A percentile compares a stretch with the other conserved stretches of the same genome.
Evolutionary conservation across 2,329 filamentous ascomycete species (phyloP).

Genomic region (Fusarium metavorans): DNA sequence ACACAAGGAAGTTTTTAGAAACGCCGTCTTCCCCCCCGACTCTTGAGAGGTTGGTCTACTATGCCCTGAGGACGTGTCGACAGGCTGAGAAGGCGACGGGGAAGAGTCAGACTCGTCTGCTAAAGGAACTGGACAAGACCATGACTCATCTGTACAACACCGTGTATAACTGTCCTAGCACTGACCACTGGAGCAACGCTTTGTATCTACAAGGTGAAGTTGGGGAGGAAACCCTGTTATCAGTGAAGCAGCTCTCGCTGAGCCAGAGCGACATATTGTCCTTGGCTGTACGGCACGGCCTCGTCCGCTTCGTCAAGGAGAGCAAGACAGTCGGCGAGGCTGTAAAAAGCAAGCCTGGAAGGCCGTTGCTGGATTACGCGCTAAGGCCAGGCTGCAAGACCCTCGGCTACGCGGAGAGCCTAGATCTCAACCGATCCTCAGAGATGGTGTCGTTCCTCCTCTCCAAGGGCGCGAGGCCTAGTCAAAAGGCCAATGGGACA

Average conservation of each 20-base stretch:
- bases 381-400: not conserved
- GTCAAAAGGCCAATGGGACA: not conserved
- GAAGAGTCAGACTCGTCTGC: not conserved
- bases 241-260: not conserved
- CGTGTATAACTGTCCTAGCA: not conserved
- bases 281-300: not conserved
- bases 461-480: not conserved
- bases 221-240: not conserved
- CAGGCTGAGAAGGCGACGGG: not conserved
- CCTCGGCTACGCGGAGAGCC: not conserved
- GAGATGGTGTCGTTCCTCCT: not conserved
- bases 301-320: not conserved
- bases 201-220: not conserved
- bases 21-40: not conserved
- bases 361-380: not conserved
- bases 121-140: not conserved
- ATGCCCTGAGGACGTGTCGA: not conserved
- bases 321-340: not conserved
- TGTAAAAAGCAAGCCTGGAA: not conserved
- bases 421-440: not conserved
- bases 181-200: not conserved
- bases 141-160: not conserved
- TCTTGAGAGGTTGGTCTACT: not conserved
- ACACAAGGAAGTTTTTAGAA: rapidly evolving
- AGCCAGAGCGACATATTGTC: not conserved